Conservation (phyloP, 345 rosid genomes). For the Salix exigua region DNA sequence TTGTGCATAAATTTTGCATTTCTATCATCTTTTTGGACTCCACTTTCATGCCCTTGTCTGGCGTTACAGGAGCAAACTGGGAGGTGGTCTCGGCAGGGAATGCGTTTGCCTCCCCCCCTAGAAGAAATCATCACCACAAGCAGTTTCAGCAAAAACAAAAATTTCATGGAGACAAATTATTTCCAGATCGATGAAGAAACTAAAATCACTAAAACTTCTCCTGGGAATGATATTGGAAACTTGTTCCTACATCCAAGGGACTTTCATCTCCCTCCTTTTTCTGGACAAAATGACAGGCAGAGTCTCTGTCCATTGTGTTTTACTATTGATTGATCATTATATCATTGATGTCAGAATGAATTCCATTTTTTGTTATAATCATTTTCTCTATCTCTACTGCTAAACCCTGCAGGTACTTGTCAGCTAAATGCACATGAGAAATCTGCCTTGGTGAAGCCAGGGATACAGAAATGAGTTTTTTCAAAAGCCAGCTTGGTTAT, state of each 20-base stretch:
- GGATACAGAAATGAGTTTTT: too few species aligned
- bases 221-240: neutral
- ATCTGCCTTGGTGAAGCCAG: too few species aligned
- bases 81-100: constrained; percentile 5
- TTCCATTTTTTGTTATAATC: too few species aligned
- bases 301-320: too few species aligned
- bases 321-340: too few species aligned
- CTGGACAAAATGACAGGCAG: neutral
- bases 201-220: neutral
- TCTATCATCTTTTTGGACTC: constrained; percentile 18
- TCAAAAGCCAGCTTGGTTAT: neutral
- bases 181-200: constrained; percentile 5
- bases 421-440: too few species aligned
- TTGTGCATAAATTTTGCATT: constrained; percentile 7
- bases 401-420: too few species aligned
- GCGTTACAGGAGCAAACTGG: constrained; percentile 51
- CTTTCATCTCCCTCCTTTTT: neutral
- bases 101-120: constrained; percentile 18
- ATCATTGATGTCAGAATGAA: too few species aligned
- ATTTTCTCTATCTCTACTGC: too few species aligned
- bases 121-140: constrained; percentile 34
- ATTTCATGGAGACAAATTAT: constrained; percentile 3
- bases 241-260: neutral
- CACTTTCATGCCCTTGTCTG: constrained; percentile 37
- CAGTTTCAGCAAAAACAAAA: constrained; percentile 6